These are phyloP conservation scores for Fraxinus anomala DNA, from an alignment of 257 asterid genomes.

Conservation along the genomic window DNA sequence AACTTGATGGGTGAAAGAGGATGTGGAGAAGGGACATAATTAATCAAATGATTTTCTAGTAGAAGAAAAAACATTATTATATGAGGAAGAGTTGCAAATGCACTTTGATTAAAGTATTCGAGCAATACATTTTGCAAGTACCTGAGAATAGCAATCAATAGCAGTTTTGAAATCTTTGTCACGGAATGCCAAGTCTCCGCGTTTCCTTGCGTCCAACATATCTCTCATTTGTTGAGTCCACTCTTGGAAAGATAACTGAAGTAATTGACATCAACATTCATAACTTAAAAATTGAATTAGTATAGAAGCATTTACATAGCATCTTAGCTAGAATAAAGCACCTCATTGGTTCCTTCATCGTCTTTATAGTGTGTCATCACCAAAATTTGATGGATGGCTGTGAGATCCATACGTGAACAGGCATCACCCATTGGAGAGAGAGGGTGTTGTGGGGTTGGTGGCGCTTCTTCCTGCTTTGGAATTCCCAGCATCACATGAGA, in stretches of 20 bases:
- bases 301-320: conserved; percentile 14
- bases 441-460: conserved; percentile 90
- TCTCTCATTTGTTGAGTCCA: conserved; percentile 99
- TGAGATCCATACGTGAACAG: conserved; percentile 91
- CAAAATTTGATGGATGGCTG: conserved; percentile 97
- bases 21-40: background rate
- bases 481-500: conserved; percentile 94
- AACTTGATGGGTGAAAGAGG: background rate
- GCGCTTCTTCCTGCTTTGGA: conserved; percentile 78
- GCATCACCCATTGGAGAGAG: conserved; percentile 98
- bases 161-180: conserved; percentile 94
- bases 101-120: background rate
- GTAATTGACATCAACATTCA: conserved; percentile 15
- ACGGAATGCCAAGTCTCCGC: conserved; percentile 98
- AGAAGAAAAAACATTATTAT: background rate
- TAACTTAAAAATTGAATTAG: conserved; percentile 24
- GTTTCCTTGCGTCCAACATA: conserved; percentile 91
- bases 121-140: conserved; percentile 22
- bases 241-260: conserved; percentile 93
- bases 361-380: conserved; percentile 92
- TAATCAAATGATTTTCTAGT: no score
- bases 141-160: conserved; percentile 88
- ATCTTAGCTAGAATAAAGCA: conserved; percentile 32
- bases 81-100: background rate
- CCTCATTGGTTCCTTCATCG: conserved; percentile 95